Evolutionary conservation across 2,329 filamentous ascomycete species (phyloP), one percentile per base, ranked within the genome.

Genomic region (Venturiaceae sp.): DNA sequence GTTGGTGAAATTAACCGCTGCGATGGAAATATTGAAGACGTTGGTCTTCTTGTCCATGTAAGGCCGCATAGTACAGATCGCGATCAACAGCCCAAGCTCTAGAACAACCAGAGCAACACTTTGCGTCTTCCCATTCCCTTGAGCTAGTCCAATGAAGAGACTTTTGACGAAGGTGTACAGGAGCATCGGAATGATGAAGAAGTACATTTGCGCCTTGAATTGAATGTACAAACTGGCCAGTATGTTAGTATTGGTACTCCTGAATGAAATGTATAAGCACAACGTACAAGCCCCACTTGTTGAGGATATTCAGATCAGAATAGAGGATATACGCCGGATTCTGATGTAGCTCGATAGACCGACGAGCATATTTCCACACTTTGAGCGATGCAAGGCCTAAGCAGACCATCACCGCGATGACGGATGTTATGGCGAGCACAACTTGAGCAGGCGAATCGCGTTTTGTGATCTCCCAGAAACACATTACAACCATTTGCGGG

Each of bases 1-100:
- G 74, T 94, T 95, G 67, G 96, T 71, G 72, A 96, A 95, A 78
- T 96, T 96, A 73, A 96, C 80, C 52, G 84, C 87, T 62, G 85
- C 87, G 66, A 96, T 96, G 62, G 90, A 83, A 67, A 97, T 96
- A 76, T 96, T 96, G 81, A 96, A 95, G 52, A 86, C 85, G 74
- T 96, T 97, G 61, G 90, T 96, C 77, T 91, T 92, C 83, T 96
- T 96, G 80, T 96, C 92, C 92, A 97, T 97, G 87, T 90, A 97
- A 19, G 92, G 92, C 61, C 90, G 86, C 64, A 96, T 76, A 57
- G 95, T 85, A 61, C 85, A 87, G 59, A 90, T 85, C 21, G 76
- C 84, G 65, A 96, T 86, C 59, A 97, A 79, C 65, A 88, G 85
- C 57, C 74, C 82, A 2, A 86, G 86, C 73, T 97, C 92, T 59